These are phyloP conservation scores for Echinosophora koreensis DNA, from an alignment of 306 rosid genomes.

Conservation along the genomic window DNA sequence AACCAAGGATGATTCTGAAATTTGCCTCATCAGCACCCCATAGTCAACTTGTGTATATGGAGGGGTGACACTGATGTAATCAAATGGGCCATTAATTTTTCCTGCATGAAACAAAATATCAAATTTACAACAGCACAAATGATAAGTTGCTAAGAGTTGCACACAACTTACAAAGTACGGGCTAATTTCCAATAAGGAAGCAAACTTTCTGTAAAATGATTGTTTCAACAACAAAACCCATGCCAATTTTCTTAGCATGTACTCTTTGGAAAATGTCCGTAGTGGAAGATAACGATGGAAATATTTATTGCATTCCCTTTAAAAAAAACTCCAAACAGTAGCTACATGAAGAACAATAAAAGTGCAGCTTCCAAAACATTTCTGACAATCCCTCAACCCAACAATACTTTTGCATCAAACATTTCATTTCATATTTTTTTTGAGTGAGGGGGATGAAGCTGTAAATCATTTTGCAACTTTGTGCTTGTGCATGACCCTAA, in stretches of 20 bases:
- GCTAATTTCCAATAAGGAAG: not conserved
- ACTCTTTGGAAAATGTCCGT: not conserved
- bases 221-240: not conserved
- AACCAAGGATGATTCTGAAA: conserved; percentile 76
- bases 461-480: not conserved
- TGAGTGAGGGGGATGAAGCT: not conserved
- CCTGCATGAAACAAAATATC: conserved; percentile 56
- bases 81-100: conserved; percentile 65
- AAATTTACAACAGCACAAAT: conserved; percentile 31
- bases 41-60: conserved; percentile 91
- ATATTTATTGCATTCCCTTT: conserved; percentile 15
- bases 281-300: not conserved
- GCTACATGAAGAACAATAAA: conserved; percentile 1
- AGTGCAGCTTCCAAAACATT: not conserved
- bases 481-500: not conserved
- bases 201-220: not conserved
- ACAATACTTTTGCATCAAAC: conserved; percentile 20
- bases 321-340: not conserved
- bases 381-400: not conserved
- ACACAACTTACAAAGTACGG: not conserved
- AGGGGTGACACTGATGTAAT: conserved; percentile 95
- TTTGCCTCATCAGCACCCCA: conserved; percentile 74
- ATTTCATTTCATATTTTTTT: not conserved
- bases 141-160: not conserved
- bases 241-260: conserved; percentile 8